A percentile compares a stretch with the other conserved stretches of the same genome.
Evolutionary conservation across 1,139 yeast species (phyloP).

Genomic region (Diutina rugosa): DNA sequence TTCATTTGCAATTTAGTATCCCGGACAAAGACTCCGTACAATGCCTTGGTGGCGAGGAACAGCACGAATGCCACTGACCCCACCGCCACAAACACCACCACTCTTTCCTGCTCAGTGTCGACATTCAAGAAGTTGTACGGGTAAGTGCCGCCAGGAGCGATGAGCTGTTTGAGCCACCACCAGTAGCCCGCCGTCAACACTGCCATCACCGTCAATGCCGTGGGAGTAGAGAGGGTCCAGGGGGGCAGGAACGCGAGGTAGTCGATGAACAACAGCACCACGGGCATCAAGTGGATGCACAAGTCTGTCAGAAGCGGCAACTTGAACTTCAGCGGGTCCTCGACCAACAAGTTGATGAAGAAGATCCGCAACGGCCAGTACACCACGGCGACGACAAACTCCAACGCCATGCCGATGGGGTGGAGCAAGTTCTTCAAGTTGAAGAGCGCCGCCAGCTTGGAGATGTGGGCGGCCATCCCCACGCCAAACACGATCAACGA

Average conservation of each 20-base stretch:
- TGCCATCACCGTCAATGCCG: conserved; percentile 27
- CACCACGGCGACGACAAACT: conserved; percentile 43
- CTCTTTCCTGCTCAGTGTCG: conserved; percentile 25
- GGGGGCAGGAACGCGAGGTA: conserved; percentile 42
- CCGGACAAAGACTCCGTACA: not conserved
- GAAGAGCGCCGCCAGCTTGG: conserved; percentile 12
- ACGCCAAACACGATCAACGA: conserved; percentile 31
- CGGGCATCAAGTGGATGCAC: conserved; percentile 48
- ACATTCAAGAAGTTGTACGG: conserved; percentile 62
- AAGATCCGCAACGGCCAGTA: conserved; percentile 58
- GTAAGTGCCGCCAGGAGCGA: conserved; percentile 31
- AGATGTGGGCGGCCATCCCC: conserved; percentile 28
- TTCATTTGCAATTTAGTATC: not conserved
- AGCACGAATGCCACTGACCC: conserved; percentile 30
- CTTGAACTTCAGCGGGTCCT: conserved; percentile 16
- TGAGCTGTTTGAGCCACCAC: conserved; percentile 32
- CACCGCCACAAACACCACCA: conserved; percentile 36
- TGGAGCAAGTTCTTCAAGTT: conserved; percentile 25
- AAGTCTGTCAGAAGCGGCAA: conserved; percentile 42
- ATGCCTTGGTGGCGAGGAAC: conserved; percentile 10
- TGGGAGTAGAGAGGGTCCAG: conserved; percentile 22
- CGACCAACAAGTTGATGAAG: conserved; percentile 24
- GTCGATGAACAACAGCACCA: conserved; percentile 35
- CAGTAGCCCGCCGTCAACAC: conserved; percentile 38
- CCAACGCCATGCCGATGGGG: conserved; percentile 43